Evolutionary conservation across 306 rosid species (phyloP).

Genomic region (Carpinus viminea): DNA sequence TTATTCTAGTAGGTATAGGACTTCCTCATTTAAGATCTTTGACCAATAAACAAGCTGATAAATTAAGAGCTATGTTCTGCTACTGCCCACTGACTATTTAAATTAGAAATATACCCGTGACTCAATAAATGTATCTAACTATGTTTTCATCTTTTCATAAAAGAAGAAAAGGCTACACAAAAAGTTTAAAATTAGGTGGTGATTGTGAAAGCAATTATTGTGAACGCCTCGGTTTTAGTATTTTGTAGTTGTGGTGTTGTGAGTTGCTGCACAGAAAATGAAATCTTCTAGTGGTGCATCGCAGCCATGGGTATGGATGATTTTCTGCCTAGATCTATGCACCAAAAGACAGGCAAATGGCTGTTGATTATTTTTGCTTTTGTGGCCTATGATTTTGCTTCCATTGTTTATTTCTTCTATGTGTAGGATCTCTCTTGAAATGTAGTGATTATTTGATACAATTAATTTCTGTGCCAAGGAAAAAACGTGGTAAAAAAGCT

Average conservation of each 20-base stretch:
- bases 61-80: neutral
- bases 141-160: neutral
- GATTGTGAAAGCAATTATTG: neutral
- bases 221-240: neutral
- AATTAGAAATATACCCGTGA: neutral
- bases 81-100: neutral
- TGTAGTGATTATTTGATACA: neutral
- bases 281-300: neutral
- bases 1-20: slow-evolving; percentile 1
- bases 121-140: neutral
- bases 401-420: neutral
- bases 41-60: neutral
- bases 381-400: slow-evolving; percentile 2
- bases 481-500: neutral
- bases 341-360: neutral
- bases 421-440: neutral
- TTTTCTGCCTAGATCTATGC: neutral
- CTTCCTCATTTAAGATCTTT: neutral
- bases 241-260: neutral
- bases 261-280: neutral
- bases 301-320: neutral
- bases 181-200: neutral
- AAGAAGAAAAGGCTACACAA: neutral
- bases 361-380: neutral
- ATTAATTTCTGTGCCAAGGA: neutral